phyloP scores from a whole-genome alignment of 768 basidiomycete genomes.

The Clitopilus passeckerianus region DNA sequence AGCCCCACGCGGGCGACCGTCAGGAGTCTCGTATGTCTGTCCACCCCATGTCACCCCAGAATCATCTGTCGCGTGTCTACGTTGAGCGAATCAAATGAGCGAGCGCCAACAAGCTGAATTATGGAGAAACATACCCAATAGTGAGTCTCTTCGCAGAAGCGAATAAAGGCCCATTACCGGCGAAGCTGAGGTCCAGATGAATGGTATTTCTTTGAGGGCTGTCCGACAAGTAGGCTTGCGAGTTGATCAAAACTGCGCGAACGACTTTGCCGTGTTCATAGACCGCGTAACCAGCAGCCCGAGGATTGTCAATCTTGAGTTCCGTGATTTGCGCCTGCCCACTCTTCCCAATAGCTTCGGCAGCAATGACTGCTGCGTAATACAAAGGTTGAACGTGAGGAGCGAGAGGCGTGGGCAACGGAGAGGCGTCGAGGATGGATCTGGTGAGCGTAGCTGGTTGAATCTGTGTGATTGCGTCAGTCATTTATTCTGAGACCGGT shows the following conservation, averaged over 20 bases:
- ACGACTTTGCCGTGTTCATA: slow-evolving; percentile 40
- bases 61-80: slow-evolving; percentile 44
- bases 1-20: slow-evolving; percentile 35
- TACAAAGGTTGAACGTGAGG: slow-evolving; percentile 66
- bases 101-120: too few relatives aligned
- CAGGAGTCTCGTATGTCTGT: slow-evolving; percentile 48
- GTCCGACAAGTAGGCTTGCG: slow-evolving; percentile 39
- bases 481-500: neutral
- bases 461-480: slow-evolving; percentile 32
- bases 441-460: slow-evolving; percentile 57
- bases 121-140: slow-evolving; percentile 29
- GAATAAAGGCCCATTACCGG: slow-evolving; percentile 17
- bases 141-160: slow-evolving; percentile 45
- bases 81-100: too few relatives aligned
- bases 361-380: slow-evolving; percentile 58
- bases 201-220: slow-evolving; percentile 29
- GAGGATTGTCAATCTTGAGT: slow-evolving; percentile 37
- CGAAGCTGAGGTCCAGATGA: slow-evolving; percentile 39
- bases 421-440: slow-evolving; percentile 51
- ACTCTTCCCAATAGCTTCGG: slow-evolving; percentile 47
- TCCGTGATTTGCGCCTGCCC: slow-evolving; percentile 39
- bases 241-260: slow-evolving; percentile 57
- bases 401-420: slow-evolving; percentile 40
- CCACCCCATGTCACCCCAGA: slow-evolving; percentile 54
- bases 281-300: slow-evolving; percentile 58